Percentiles rank a stretch among this genome's conserved stretches.
Conservation (phyloP, 2,329 filamentous ascomycete species). For the Periconia sp. region DNA sequence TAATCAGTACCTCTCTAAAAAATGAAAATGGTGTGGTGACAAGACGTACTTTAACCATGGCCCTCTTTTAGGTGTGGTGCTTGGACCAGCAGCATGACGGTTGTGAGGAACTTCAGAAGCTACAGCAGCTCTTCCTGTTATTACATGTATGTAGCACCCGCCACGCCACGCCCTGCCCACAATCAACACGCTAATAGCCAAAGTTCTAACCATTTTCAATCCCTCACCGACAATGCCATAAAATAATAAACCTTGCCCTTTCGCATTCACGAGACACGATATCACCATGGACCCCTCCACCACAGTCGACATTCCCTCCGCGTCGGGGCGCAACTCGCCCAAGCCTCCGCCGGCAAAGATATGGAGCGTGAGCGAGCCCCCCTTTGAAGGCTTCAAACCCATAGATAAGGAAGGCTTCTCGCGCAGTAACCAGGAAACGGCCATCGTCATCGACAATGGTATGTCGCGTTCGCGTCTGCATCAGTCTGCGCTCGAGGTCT, state of each 20-base stretch:
- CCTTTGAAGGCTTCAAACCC: conserved; percentile 61
- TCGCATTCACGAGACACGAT: not conserved
- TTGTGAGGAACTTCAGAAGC: not conserved
- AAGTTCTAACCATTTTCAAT: not conserved
- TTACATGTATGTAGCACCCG: not conserved
- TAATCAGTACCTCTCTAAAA: not conserved
- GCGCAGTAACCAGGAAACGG: conserved; percentile 63
- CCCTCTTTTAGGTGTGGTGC: not conserved
- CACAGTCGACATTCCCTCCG: conserved; percentile 41
- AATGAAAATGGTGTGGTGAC: not conserved
- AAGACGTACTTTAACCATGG: not conserved
- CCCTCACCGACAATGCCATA: not conserved
- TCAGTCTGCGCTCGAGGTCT: not conserved
- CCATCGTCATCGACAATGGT: conserved; percentile 99
- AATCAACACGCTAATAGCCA: not conserved
- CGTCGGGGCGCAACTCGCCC: conserved; percentile 51
- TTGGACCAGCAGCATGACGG: not conserved
- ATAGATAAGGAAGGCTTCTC: conserved; percentile 69
- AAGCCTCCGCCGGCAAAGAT: conserved; percentile 57
- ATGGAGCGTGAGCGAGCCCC: conserved; percentile 59
- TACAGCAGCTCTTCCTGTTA: not conserved
- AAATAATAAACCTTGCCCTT: not conserved
- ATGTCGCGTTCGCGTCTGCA: conserved; percentile 13
- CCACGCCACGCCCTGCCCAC: not conserved
- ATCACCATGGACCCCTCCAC: conserved; percentile 40